phyloP scores from a whole-genome alignment of 106 monocot species.

The Iris macrosiphon region DNA sequence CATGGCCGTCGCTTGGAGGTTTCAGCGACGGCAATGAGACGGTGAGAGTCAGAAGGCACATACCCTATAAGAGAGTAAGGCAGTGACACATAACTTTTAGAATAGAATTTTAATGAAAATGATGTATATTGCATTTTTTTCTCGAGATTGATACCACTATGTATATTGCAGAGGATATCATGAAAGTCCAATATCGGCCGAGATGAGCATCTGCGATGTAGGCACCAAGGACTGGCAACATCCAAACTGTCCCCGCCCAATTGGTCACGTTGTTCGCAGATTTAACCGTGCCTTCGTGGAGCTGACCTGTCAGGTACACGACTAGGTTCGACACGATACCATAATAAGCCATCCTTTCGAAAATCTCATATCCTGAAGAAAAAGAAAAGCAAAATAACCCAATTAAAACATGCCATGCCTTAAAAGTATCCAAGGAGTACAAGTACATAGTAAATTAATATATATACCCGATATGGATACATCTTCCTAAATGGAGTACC shows the following conservation, averaged over 20 bases:
- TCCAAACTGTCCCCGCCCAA: slow-evolving; percentile 10
- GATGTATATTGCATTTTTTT: neutral
- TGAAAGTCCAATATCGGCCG: slow-evolving; percentile 32
- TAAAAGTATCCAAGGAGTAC: neutral
- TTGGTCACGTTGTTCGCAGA: slow-evolving; percentile 15
- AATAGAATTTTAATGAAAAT: neutral
- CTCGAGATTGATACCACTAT: slow-evolving; percentile 10
- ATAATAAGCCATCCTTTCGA: slow-evolving; percentile 17
- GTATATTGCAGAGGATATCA: slow-evolving; percentile 11
- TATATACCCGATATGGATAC: too few relatives aligned
- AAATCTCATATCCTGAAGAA: slow-evolving; percentile 13
- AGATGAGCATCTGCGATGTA: slow-evolving; percentile 23
- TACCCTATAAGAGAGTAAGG: too few relatives aligned
- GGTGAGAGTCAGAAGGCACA: slow-evolving; percentile 51
- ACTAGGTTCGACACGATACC: slow-evolving; percentile 15
- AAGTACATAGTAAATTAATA: too few relatives aligned
- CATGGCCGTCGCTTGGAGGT: slow-evolving; percentile 43
- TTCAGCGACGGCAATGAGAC: slow-evolving; percentile 57
- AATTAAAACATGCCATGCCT: neutral
- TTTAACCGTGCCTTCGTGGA: slow-evolving; percentile 15
- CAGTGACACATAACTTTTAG: slow-evolving; percentile 7
- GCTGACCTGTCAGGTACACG: slow-evolving; percentile 13
- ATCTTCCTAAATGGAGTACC: too few relatives aligned
- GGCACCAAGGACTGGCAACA: slow-evolving; percentile 13
- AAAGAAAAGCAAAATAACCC: neutral